phyloP scores from a whole-genome alignment of 2,329 filamentous ascomycete species.

The Fusarium heterosporum region DNA sequence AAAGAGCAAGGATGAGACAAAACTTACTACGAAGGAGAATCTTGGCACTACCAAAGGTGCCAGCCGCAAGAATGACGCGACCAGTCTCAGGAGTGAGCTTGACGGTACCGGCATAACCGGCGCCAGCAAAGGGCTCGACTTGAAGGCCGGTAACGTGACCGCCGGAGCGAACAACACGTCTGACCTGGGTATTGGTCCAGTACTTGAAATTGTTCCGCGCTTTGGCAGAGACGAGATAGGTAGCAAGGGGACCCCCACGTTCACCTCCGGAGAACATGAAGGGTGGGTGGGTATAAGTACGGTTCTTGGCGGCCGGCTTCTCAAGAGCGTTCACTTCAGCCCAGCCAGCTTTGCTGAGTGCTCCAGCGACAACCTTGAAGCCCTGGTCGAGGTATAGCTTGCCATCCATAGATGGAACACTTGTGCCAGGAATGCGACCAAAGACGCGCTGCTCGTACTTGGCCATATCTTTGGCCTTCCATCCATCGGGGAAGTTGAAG shows the following conservation, averaged over 20 bases:
- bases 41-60: slow-evolving; percentile 15
- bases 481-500: slow-evolving; percentile 19
- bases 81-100: slow-evolving; percentile 21
- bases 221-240: slow-evolving; percentile 14
- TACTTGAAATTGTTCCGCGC: slow-evolving; percentile 9
- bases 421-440: slow-evolving; percentile 12
- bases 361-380: slow-evolving; percentile 9
- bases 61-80: slow-evolving; percentile 12
- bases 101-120: slow-evolving; percentile 9
- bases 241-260: slow-evolving; percentile 8
- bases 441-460: slow-evolving; percentile 20
- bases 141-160: slow-evolving; percentile 11
- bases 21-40: slow-evolving; percentile 17
- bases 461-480: slow-evolving; percentile 14
- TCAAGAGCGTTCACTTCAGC: slow-evolving; percentile 2
- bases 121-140: slow-evolving; percentile 10
- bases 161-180: slow-evolving; percentile 10
- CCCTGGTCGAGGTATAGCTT: slow-evolving; percentile 21
- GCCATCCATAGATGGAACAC: slow-evolving; percentile 7
- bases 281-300: slow-evolving; percentile 8
- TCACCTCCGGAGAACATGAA: slow-evolving; percentile 14
- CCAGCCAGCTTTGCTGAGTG: slow-evolving; percentile 9
- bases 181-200: slow-evolving; percentile 21
- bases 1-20: neutral
- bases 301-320: neutral